A percentile compares a stretch with the other conserved stretches of the same genome.
phyloP scores from a whole-genome alignment of 1,284 basidiomycete genomes.

The Sporisorium iseilematis-ciliati region DNA sequence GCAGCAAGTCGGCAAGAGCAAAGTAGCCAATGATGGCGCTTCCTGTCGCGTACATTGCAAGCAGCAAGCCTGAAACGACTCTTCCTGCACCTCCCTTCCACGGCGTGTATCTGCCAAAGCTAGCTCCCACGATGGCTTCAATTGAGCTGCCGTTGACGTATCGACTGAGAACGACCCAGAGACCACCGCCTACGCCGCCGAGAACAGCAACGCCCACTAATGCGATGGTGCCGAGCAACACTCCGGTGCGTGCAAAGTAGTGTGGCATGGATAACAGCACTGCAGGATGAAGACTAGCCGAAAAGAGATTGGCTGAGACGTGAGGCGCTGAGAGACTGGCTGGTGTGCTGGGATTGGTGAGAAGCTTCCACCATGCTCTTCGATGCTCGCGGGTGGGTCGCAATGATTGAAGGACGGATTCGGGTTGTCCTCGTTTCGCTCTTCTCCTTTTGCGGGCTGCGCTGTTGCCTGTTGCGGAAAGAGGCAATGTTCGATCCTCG shows the following conservation, averaged over 20 bases:
- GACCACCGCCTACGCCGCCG: constrained; percentile 65
- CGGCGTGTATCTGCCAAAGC: constrained; percentile 62
- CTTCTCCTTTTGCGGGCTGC: constrained; percentile 15
- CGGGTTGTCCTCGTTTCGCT: constrained; percentile 8
- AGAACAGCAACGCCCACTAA: constrained; percentile 55
- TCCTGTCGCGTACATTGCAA: constrained; percentile 64
- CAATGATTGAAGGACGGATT: constrained; percentile 35
- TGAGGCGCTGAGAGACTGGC: constrained; percentile 61
- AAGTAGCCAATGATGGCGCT: constrained; percentile 66
- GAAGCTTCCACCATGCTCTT: constrained; percentile 49
- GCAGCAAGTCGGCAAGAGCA: constrained; percentile 63
- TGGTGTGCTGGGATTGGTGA: constrained; percentile 56
- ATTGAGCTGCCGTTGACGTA: constrained; percentile 66
- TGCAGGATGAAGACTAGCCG: constrained; percentile 63
- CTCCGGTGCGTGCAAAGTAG: constrained; percentile 62
- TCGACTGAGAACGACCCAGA: constrained; percentile 65
- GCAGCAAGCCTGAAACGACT: constrained; percentile 48
- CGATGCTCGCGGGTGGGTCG: constrained; percentile 35
- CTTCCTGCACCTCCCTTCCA: constrained; percentile 65
- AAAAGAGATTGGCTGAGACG: constrained; percentile 65
- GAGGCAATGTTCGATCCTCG: constrained; percentile 32
- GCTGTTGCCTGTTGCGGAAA: constrained; percentile 25
- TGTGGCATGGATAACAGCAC: constrained; percentile 66
- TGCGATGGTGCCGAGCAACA: constrained; percentile 49
- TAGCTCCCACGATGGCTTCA: constrained; percentile 62